Evolutionary conservation across 148 eudicot genomes (phyloP).

Genomic region (Hydrangea macrophylla): DNA sequence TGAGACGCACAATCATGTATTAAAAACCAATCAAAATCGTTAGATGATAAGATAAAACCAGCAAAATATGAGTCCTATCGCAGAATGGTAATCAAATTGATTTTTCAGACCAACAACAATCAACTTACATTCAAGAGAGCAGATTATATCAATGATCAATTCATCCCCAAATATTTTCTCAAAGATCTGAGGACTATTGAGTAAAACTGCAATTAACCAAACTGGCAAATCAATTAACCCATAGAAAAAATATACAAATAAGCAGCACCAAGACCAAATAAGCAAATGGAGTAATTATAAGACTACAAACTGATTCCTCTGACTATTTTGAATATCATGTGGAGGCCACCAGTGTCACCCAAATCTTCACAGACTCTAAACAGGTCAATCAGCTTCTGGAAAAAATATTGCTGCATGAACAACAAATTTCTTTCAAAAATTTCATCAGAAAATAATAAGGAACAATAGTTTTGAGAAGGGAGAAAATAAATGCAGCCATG

Average conservation of each 20-base stretch:
- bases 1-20: neutral
- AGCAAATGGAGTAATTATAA: conserved; percentile 12
- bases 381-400: conserved; percentile 78
- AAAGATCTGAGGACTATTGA: conserved; percentile 76
- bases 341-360: conserved; percentile 77
- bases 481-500: neutral
- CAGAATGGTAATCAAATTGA: conserved; percentile 1
- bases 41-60: neutral
- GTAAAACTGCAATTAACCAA: conserved; percentile 66
- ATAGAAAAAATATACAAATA: neutral
- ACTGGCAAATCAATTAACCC: conserved; percentile 5
- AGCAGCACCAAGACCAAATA: neutral
- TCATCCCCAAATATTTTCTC: conserved; percentile 90
- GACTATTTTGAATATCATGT: conserved; percentile 76
- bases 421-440: conserved; percentile 1
- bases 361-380: conserved; percentile 87
- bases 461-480: neutral
- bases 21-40: neutral
- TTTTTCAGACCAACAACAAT: conserved; percentile 1
- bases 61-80: neutral
- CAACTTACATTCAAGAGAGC: conserved; percentile 90
- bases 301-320: conserved; percentile 71
- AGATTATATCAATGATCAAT: conserved; percentile 75
- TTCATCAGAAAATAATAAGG: conserved; percentile 6
- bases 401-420: conserved; percentile 76